Percentiles rank a stretch among this genome's conserved stretches.
phyloP scores from a whole-genome alignment of 192 early-diverging fungal species.

The Thamnidium elegans region DNA sequence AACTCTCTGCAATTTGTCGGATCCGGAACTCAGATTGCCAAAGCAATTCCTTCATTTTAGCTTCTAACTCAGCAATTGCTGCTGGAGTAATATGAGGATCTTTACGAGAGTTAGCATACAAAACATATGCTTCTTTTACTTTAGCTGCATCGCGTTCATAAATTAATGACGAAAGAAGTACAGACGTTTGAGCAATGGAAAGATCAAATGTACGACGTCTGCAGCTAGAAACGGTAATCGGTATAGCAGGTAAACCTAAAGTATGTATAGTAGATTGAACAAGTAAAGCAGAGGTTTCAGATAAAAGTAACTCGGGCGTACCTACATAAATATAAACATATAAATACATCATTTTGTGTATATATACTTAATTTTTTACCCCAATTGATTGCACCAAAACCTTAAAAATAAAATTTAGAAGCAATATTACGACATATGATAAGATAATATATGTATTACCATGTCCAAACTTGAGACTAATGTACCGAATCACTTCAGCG shows the following conservation, averaged over 20 bases:
- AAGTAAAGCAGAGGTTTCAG: not conserved
- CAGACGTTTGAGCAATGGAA: constrained; percentile 33
- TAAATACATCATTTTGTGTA: not conserved
- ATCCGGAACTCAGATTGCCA: constrained; percentile 36
- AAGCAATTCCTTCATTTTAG: constrained; percentile 25
- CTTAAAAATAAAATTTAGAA: not conserved
- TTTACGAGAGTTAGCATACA: not conserved
- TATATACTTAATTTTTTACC: constrained; percentile 23
- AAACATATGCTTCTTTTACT: constrained; percentile 34
- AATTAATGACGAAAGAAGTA: constrained; percentile 41
- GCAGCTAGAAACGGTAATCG: not conserved
- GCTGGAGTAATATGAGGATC: not conserved
- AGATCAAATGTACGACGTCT: constrained; percentile 29
- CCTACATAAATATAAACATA: not conserved
- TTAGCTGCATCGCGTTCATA: constrained; percentile 44
- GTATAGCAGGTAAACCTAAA: constrained; percentile 9
- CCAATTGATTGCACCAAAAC: constrained; percentile 40
- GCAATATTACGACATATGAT: not conserved
- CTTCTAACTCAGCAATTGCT: not conserved
- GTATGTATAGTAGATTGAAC: constrained; percentile 19
- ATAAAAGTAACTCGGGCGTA: constrained; percentile 5
- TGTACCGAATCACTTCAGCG: not conserved
- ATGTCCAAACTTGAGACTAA: constrained; percentile 25
- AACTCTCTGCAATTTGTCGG: constrained; percentile 23
- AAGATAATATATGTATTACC: constrained; percentile 4